Evolutionary conservation across 768 basidiomycete species (phyloP), one percentile per base, ranked within the genome.

Genomic region (Solioccasus polychromus): DNA sequence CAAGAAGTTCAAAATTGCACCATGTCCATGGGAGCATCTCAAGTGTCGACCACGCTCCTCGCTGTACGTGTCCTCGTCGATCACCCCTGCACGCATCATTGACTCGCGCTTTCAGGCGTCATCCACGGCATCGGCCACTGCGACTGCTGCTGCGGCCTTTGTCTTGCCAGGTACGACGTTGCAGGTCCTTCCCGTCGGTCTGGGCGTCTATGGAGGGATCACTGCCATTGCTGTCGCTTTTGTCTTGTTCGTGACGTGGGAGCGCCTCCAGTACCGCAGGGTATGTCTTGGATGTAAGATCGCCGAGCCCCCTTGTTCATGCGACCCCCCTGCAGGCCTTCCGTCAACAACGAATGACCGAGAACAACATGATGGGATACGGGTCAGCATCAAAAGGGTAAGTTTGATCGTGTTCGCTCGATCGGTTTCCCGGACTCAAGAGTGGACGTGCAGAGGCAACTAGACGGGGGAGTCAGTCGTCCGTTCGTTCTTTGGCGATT

Each of bases 221-320:
- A 88, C 88, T 24, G 85, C 85, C 8, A 84, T 93, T 55, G 86
- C 85, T 15, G 63, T 95, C 54, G 80, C 86, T 50, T 81, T 88
- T 19, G 87, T 94, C 47, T 84, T 79, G 40, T 70, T 91, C 63
- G 90, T 93, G 52, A 91, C 89, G 6, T 90, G 83, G 59, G 90
- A 94, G 73, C 79, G 92, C 37, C 82, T 88, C 20, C 87, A 85
- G 67, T 90, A 90, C 61, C 83, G 89, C 71, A 87, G 81, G 76
- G 89, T 88, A 48, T 45, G 77, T 45, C 20, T 5, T 23, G 12
- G 25, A 23, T 23, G 19, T 15, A 7, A 39, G 30, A 31, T 31
- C 30, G 30, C n/a, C n/a, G n/a, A n/a, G n/a, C n/a, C n/a, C n/a
- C n/a, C n/a, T n/a, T n/a, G n/a, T n/a, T n/a, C n/a, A n/a, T n/a